Evolutionary conservation across 176 grass and related monocot species (phyloP), one percentile per base, ranked within the genome.

Genomic region (Ensete glaucum): DNA sequence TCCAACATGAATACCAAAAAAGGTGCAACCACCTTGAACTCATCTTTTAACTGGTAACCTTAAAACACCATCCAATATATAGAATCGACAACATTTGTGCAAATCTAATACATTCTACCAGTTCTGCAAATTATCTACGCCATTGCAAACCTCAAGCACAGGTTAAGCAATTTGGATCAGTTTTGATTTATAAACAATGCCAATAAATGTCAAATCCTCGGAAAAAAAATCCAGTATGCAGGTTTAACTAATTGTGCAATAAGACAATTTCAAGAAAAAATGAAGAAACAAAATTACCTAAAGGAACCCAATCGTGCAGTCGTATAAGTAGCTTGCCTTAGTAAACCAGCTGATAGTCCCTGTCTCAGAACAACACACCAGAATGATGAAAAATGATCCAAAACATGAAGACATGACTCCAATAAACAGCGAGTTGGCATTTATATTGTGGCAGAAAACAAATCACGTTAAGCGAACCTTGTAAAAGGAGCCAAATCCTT

Each of bases 231-330:
- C 71, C 23, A 73, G 24, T 51, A 73, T 20, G 13, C 53, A 22
- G 34, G 34, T 5, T 43, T 43, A 43, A 62, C 57, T 62, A 6
- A n/a, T 62, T 62, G 20, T 8, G 15, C 21, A 62, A 15, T 17
- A 62, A 19, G 9, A 3, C 34, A 0, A 43, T 43, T 7, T 48
- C 10, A 11, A 50, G 1, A 50, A 50, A n/a, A 20, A 75, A 75
- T 58, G 16, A 51, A 53, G 43, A 21, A 6, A 20, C 12, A 83
- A 73, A 78, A 74, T 65, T 72, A 99, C 96, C 96, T 99, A 85
- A 99, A 99, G 54, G 96, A 94, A 80, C 96, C 96, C 73, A 99
- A 81, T 77, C 96, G 87, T 62, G 91, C 96, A 69, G 96, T 99
- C 22, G 96, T 99, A 69, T 99, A 99, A 1, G 91, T 99, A 12